Evolutionary conservation across 306 rosid genomes (phyloP), one percentile per base, ranked within the genome.

Genomic region (Potentilla sterilis): DNA sequence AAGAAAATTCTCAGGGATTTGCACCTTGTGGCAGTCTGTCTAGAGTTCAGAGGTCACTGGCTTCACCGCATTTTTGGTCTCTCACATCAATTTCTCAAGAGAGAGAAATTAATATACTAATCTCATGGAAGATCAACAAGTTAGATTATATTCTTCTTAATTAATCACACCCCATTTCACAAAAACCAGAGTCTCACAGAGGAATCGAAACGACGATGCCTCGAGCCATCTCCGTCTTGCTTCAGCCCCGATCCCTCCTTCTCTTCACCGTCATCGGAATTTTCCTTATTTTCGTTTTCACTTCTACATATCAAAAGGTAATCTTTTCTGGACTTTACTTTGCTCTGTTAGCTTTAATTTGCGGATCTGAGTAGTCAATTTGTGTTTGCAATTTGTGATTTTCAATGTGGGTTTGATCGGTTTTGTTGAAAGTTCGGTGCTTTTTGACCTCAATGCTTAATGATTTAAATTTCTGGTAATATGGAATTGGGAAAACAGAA

Each of bases 241-340:
- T 82, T 37, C 90, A 87, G 59, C 91, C 91, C n/a, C 78, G 87
- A 57, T 85, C 69, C 80, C 83, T 89, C 61, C 79, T 87, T 41
- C 78, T 87, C 82, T 72, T 78, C 66, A 13, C 84, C 43, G 80
- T 79, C 69, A 83, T 85, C 49, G 74, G 63, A 9, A 67, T 89
- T 71, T 81, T 85, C 79, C 76, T 86, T 40, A 79, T 89, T 47
- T 79, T 80, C 80, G 86, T 80, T 59, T 79, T 89, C 73, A 43
- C 77, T 11, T 82, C 83, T 14, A 57, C 67, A 52, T 68, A 75
- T 43, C 58, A 66, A 66, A 40, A 72, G 42, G 86, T 75, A 67
- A 65, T 9, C 59, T 82, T 62, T 69, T 54, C 48, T 42, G 40
- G 5, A 4, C 41, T 77, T 72, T 38, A 7, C 22, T 70, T 28